Conservation (phyloP, 331 rosid species). For the Acacia pycnantha region DNA sequence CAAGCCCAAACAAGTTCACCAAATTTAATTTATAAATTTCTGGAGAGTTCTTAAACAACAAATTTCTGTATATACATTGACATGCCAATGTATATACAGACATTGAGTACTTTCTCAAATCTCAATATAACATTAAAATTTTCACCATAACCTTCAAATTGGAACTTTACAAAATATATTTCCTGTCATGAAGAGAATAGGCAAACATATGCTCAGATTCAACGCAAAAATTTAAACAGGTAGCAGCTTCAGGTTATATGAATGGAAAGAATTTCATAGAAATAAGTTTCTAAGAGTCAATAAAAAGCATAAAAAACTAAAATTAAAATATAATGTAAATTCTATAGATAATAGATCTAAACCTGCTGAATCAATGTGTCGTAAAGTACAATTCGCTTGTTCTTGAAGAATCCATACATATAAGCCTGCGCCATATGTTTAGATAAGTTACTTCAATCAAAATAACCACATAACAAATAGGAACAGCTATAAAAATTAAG, state of each 20-base stretch:
- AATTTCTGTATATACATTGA: not conserved
- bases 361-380: constrained; percentile 97
- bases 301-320: not conserved
- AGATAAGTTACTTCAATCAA: constrained; percentile 26
- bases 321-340: constrained; percentile 1
- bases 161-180: not conserved
- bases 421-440: constrained; percentile 71
- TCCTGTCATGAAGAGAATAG: not conserved
- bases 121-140: not conserved
- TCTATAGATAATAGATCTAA: constrained; percentile 24
- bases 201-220: not conserved
- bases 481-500: not conserved
- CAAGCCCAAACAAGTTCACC: not conserved
- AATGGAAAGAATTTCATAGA: not conserved
- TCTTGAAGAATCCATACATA: constrained; percentile 98
- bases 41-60: not conserved
- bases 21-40: not conserved
- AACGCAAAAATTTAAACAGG: not conserved
- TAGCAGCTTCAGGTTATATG: not conserved
- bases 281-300: constrained; percentile 7
- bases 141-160: constrained; percentile 17
- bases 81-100: not conserved
- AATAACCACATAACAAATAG: not conserved
- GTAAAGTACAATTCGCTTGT: constrained; percentile 94
- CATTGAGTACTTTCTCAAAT: not conserved